Evolutionary conservation across 1,139 yeast species (phyloP).

Genomic region (Hyphopichia fennica): DNA sequence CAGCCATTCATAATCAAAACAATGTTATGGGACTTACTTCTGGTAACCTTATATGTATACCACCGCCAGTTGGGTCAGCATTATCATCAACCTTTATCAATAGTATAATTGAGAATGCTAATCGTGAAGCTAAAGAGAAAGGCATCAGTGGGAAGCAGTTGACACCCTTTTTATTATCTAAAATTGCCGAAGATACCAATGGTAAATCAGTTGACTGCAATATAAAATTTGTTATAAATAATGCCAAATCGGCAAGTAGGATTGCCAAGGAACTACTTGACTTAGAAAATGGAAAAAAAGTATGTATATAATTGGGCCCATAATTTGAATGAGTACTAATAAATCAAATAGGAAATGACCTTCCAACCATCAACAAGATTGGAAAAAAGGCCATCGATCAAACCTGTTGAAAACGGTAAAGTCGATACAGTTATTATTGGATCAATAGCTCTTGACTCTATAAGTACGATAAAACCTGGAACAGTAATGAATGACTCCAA

Average conservation of each 20-base stretch:
- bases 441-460: conserved; percentile 74
- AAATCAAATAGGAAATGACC: background rate
- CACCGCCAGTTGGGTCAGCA: conserved; percentile 71
- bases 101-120: conserved; percentile 58
- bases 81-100: conserved; percentile 55
- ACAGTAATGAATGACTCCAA: conserved; percentile 59
- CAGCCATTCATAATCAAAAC: conserved; percentile 54
- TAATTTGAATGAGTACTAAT: background rate
- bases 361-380: conserved; percentile 2
- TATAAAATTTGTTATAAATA: conserved; percentile 73
- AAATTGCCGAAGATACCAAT: conserved; percentile 62
- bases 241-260: conserved; percentile 66
- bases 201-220: conserved; percentile 75
- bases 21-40: conserved; percentile 50
- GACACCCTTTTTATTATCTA: conserved; percentile 73
- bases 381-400: background rate
- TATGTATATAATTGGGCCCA: background rate
- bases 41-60: conserved; percentile 81
- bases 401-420: background rate
- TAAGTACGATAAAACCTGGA: conserved; percentile 39
- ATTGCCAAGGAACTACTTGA: conserved; percentile 58
- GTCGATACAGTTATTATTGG: conserved; percentile 58
- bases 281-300: conserved; percentile 31
- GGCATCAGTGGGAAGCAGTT: conserved; percentile 70
- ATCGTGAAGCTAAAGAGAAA: conserved; percentile 49